Conservation (phyloP, 768 basidiomycete species). For the Panaeolus cyanescens region DNA sequence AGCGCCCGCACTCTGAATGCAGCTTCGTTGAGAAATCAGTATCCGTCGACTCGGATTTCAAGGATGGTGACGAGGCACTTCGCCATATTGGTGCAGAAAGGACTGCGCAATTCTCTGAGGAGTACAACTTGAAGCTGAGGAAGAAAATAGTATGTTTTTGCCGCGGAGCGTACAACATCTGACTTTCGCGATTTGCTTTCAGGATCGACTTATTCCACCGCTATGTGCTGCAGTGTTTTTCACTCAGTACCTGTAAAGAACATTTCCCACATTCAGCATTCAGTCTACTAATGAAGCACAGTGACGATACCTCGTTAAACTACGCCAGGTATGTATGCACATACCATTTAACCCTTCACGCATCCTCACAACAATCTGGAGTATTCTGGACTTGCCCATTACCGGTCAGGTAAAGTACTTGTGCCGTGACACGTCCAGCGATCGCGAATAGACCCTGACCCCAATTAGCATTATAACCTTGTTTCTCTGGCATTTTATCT, state of each 20-base stretch:
- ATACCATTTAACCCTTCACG: background rate
- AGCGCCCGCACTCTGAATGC: slow-evolving; percentile 14
- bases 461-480: slow-evolving; percentile 59
- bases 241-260: slow-evolving; percentile 63
- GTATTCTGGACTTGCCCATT: slow-evolving; percentile 70
- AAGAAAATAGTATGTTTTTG: slow-evolving; percentile 51
- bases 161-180: background rate
- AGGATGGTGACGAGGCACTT: slow-evolving; percentile 61
- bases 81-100: slow-evolving; percentile 57
- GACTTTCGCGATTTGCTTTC: background rate
- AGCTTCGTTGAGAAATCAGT: slow-evolving; percentile 35
- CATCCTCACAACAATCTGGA: slow-evolving; percentile 14
- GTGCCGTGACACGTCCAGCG: background rate
- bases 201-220: slow-evolving; percentile 28
- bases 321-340: slow-evolving; percentile 54
- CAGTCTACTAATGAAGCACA: slow-evolving; percentile 15
- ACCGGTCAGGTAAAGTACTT: slow-evolving; percentile 46
- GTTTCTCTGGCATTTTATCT: slow-evolving; percentile 67
- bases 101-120: slow-evolving; percentile 55
- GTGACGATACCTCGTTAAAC: slow-evolving; percentile 71
- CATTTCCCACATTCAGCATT: background rate
- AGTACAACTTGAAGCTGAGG: slow-evolving; percentile 57
- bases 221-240: slow-evolving; percentile 60
- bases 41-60: slow-evolving; percentile 36
- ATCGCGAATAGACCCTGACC: background rate